Percentiles rank a stretch among this genome's conserved stretches.
phyloP scores from a whole-genome alignment of 352 stramenopile species.

The Globisporangium cylindrosporum region DNA sequence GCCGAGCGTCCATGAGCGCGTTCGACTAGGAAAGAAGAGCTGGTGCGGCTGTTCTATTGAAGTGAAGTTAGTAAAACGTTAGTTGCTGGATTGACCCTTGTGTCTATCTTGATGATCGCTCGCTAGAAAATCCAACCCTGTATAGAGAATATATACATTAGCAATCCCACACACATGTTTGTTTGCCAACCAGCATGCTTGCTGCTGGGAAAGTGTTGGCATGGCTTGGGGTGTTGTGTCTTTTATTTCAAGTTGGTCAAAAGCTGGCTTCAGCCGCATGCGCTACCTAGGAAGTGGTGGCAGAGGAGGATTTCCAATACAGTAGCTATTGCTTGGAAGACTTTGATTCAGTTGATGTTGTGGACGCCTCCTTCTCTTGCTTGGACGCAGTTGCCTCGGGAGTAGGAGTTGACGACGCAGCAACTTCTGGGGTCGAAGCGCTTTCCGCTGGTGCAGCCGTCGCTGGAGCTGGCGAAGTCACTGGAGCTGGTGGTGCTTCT shows the following conservation, averaged over 20 bases:
- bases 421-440: too few relatives aligned
- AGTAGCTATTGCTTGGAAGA: neutral
- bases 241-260: neutral
- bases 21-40: conserved; percentile 27
- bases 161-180: neutral
- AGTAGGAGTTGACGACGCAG: neutral
- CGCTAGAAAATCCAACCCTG: neutral
- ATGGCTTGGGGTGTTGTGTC: neutral
- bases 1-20: conserved; percentile 23
- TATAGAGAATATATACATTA: conserved; percentile 2
- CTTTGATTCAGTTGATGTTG: neutral
- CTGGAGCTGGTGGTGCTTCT: conserved; percentile 8
- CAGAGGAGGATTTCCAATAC: neutral
- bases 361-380: neutral
- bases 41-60: neutral
- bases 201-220: too few relatives aligned
- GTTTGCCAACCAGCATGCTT: too few relatives aligned
- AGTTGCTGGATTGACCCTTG: neutral
- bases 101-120: neutral
- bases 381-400: neutral
- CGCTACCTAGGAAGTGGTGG: neutral
- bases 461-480: neutral
- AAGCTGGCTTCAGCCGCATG: neutral
- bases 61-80: neutral
- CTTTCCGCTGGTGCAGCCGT: too few relatives aligned